phyloP scores from a whole-genome alignment of 345 rosid genomes.

The Eucalyptus cloeziana region DNA sequence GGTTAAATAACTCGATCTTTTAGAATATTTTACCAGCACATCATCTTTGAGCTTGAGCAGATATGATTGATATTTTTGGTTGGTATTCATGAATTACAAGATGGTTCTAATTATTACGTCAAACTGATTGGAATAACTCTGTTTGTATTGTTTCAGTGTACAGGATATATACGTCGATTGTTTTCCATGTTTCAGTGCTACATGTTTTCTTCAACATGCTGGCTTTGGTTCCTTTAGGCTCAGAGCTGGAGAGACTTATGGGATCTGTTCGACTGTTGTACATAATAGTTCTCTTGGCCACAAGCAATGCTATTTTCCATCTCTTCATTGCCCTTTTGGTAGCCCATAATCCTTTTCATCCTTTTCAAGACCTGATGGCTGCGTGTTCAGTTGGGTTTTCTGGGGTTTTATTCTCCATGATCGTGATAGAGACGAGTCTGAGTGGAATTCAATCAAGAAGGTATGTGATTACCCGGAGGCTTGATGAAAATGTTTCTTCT shows the following conservation, averaged over 20 bases:
- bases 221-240: slow-evolving; percentile 94
- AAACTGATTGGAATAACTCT: neutral
- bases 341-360: slow-evolving; percentile 48
- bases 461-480: slow-evolving; percentile 20
- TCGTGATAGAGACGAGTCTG: slow-evolving; percentile 88
- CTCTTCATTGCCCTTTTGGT: slow-evolving; percentile 58
- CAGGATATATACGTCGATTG: slow-evolving; percentile 66
- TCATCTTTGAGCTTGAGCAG: neutral
- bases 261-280: slow-evolving; percentile 82
- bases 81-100: neutral
- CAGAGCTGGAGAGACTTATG: slow-evolving; percentile 95
- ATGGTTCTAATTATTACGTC: neutral
- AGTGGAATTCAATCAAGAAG: slow-evolving; percentile 88
- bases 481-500: neutral
- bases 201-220: slow-evolving; percentile 93
- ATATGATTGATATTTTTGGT: neutral
- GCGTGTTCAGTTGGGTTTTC: slow-evolving; percentile 95
- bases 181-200: slow-evolving; percentile 87
- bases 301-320: slow-evolving; percentile 76
- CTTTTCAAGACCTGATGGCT: slow-evolving; percentile 29
- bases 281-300: slow-evolving; percentile 64
- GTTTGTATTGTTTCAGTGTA: slow-evolving; percentile 45
- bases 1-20: neutral
- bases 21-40: neutral
- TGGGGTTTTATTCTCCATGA: slow-evolving; percentile 83